A percentile compares a stretch with the other conserved stretches of the same genome.
These are phyloP conservation scores for Abortiporus biennis DNA, from an alignment of 1,284 basidiomycete genomes.

Conservation along the genomic window DNA sequence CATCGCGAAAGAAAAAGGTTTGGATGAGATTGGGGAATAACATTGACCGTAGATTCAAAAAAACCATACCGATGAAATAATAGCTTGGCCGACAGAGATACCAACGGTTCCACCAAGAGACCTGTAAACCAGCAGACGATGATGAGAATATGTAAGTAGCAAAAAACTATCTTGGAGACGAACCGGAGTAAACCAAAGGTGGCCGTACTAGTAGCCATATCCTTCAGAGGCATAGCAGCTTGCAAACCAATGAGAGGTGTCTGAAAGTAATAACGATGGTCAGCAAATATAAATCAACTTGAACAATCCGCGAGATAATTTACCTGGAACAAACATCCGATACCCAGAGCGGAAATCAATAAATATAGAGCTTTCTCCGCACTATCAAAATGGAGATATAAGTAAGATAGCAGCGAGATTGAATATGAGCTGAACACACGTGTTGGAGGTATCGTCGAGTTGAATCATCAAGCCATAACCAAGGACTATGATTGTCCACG, in stretches of 20 bases:
- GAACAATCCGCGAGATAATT: slow-evolving; percentile 10
- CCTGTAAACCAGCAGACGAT: slow-evolving; percentile 28
- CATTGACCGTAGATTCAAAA: too few relatives aligned
- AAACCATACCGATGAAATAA: slow-evolving; percentile 54
- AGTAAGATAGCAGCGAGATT: neutral
- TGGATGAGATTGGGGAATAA: too few relatives aligned
- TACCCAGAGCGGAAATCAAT: slow-evolving; percentile 51
- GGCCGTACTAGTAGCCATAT: slow-evolving; percentile 74
- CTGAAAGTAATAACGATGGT: slow-evolving; percentile 22
- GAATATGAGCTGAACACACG: slow-evolving; percentile 27
- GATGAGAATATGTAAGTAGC: neutral
- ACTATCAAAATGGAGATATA: slow-evolving; percentile 24
- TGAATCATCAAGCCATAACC: slow-evolving; percentile 66
- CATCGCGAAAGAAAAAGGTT: neutral
- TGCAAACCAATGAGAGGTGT: slow-evolving; percentile 66
- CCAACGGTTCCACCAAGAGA: slow-evolving; percentile 78
- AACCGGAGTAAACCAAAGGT: slow-evolving; percentile 70
- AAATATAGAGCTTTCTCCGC: slow-evolving; percentile 57
- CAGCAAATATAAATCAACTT: neutral
- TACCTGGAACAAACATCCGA: slow-evolving; percentile 63
- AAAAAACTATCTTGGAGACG: too few relatives aligned
- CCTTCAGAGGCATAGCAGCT: slow-evolving; percentile 76
- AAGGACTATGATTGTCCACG: slow-evolving; percentile 48
- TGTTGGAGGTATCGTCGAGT: slow-evolving; percentile 35
- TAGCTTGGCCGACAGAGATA: slow-evolving; percentile 65